phyloP scores from a whole-genome alignment of 441 rosid genomes.

The Codiaeum variegatum region DNA sequence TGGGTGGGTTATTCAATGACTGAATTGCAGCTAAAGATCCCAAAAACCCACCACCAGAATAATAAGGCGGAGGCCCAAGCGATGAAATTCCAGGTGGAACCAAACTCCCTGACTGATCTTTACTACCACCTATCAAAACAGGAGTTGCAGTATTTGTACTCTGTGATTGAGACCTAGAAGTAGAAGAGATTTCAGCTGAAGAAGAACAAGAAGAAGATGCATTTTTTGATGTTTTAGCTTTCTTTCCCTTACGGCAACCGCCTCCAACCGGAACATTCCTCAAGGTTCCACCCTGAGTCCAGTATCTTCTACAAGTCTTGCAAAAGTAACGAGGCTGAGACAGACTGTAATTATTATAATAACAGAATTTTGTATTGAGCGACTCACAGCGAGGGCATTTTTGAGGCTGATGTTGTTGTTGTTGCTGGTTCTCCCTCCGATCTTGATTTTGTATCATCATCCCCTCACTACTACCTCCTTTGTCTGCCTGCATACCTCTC shows the following conservation, averaged over 20 bases:
- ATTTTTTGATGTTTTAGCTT: slow-evolving; percentile 30
- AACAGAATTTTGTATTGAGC: slow-evolving; percentile 66
- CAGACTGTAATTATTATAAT: slow-evolving; percentile 70
- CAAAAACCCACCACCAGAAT: slow-evolving; percentile 39
- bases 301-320: slow-evolving; percentile 71
- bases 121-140: slow-evolving; percentile 21
- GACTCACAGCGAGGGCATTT: slow-evolving; percentile 74
- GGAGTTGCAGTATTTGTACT: slow-evolving; percentile 8
- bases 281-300: slow-evolving; percentile 82
- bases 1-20: slow-evolving; percentile 24
- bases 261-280: slow-evolving; percentile 79
- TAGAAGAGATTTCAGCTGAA: slow-evolving; percentile 25
- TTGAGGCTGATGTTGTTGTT: slow-evolving; percentile 32
- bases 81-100: slow-evolving; percentile 27
- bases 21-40: slow-evolving; percentile 42
- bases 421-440: slow-evolving; percentile 31
- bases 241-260: slow-evolving; percentile 52
- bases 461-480: slow-evolving; percentile 6
- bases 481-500: slow-evolving; percentile 1
- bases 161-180: slow-evolving; percentile 23
- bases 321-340: slow-evolving; percentile 82
- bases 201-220: slow-evolving; percentile 29
- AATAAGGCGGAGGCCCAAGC: slow-evolving; percentile 32
- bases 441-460: slow-evolving; percentile 28
- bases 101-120: slow-evolving; percentile 20